Evolutionary conservation across 177 flowering plant species (phyloP), one percentile per base, ranked within the genome.

Genomic region (Tripterygium wilfordii): DNA sequence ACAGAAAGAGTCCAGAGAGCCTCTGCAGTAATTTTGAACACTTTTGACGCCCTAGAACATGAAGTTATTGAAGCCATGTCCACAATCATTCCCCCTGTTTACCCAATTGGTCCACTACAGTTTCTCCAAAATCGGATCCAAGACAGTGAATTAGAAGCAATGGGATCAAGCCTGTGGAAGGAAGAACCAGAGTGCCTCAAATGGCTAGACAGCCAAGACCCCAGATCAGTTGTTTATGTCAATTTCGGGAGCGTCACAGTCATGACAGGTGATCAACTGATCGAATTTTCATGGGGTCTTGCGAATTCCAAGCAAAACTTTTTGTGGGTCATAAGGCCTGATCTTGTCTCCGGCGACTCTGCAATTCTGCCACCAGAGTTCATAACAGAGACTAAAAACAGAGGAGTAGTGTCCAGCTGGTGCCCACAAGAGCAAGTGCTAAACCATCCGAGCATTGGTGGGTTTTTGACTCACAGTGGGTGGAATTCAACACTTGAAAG

Each of bases 401-500:
- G 85, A 18, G 55, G 85, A 3, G 1, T 66, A 10, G 4, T 79
- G n/a, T 37, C 57, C 2, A 57, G 51, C 16, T 82, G 85, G 85
- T 72, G 83, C 43, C 62, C 76, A 0, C 88, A 82, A 33, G 85
- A 74, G 22, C 32, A 61, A 27, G 79, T 82, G 9, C 63, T 82
- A 5, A 44, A 32, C 9, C 85, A 82, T 45, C 69, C 75, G 1
- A 42, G 85, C 0, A 30, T 77, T 0, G 85, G 74, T 9, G 81
- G 72, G 3, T 82, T 82, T 47, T 43, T 80, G 16, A 78, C 79
- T 0, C 87, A 80, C 33, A 33, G 64, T 13, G 87, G 87, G 8
- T 80, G 87, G 87, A 80, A 80, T 35, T 80, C 87, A 0, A 72
- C 67, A 0, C 4, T 75, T 0, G 83, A 78, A 31, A 73, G 77